A percentile compares a stretch with the other conserved stretches of the same genome.
These are phyloP conservation scores for Pueraria montana DNA, from an alignment of 306 rosid genomes.

Conservation along the genomic window DNA sequence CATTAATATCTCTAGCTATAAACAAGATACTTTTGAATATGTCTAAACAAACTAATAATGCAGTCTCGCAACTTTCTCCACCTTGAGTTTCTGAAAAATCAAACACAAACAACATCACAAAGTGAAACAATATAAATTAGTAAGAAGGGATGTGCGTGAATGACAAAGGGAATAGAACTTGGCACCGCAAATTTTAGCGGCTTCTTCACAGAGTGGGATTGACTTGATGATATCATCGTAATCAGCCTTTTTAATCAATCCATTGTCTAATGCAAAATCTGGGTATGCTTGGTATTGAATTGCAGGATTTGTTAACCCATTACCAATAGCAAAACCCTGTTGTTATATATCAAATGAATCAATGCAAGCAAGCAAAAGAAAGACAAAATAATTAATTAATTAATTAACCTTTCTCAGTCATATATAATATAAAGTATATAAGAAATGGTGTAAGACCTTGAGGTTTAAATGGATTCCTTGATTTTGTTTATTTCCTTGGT, in stretches of 20 bases:
- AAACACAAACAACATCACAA: constrained; percentile 6
- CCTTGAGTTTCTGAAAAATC: no score
- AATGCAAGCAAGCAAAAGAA: neutral
- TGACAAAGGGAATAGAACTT: no score
- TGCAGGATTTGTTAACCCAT: constrained; percentile 79
- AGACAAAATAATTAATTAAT: no score
- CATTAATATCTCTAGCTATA: constrained; percentile 62
- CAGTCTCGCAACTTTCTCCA: no score
- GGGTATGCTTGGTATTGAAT: no score
- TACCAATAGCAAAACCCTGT: constrained; percentile 94
- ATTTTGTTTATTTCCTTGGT: constrained; percentile 76
- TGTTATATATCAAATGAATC: constrained; percentile 1
- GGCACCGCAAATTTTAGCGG: constrained; percentile 66
- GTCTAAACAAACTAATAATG: constrained; percentile 62
- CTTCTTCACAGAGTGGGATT: constrained; percentile 64
- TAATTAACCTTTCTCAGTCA: no score
- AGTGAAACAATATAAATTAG: neutral
- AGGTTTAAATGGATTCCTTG: constrained; percentile 75
- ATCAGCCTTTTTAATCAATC: no score
- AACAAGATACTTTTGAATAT: constrained; percentile 58
- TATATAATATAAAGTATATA: no score
- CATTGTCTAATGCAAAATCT: no score
- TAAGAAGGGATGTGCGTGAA: neutral
- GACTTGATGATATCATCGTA: constrained; percentile 48
- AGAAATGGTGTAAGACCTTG: no score